phyloP scores from a whole-genome alignment of 2,329 filamentous ascomycete genomes.

The Amauroascus verrucosus region DNA sequence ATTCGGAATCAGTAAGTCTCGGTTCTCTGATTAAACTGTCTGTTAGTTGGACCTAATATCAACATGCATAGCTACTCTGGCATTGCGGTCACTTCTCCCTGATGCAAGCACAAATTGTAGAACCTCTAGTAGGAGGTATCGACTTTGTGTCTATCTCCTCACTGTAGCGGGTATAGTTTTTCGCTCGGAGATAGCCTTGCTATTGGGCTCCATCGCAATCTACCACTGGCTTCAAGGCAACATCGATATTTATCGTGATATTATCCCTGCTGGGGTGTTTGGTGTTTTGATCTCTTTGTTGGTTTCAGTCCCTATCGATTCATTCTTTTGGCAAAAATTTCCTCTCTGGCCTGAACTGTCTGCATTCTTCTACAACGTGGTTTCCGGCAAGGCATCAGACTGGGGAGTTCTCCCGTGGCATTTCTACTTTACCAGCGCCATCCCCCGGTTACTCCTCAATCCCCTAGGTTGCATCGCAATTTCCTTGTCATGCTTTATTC shows the following conservation, averaged over 20 bases:
- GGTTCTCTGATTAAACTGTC: background rate
- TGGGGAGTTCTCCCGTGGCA: constrained; percentile 84
- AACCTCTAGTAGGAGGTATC: constrained; percentile 41
- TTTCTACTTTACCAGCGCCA: constrained; percentile 71
- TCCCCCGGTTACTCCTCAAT: constrained; percentile 77
- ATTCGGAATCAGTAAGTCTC: constrained; percentile 63
- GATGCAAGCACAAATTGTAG: constrained; percentile 21
- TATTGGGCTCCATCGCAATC: constrained; percentile 58
- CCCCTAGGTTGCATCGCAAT: constrained; percentile 53
- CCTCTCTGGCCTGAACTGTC: constrained; percentile 81
- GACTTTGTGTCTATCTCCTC: constrained; percentile 60
- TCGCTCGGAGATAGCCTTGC: constrained; percentile 75
- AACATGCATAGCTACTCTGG: constrained; percentile 27
- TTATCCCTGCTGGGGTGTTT: constrained; percentile 56
- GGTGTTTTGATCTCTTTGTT: constrained; percentile 57
- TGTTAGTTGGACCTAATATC: background rate
- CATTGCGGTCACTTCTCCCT: constrained; percentile 42
- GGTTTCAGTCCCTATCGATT: constrained; percentile 68
- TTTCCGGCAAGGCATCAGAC: constrained; percentile 68
- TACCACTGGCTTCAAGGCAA: constrained; percentile 51
- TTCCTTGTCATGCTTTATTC: constrained; percentile 44
- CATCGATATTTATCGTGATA: constrained; percentile 42
- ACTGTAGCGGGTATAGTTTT: constrained; percentile 76
- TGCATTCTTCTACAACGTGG: constrained; percentile 83
- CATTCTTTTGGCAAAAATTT: constrained; percentile 78